phyloP scores from a whole-genome alignment of 805 yeast species.

The Suhomyces prunicola region DNA sequence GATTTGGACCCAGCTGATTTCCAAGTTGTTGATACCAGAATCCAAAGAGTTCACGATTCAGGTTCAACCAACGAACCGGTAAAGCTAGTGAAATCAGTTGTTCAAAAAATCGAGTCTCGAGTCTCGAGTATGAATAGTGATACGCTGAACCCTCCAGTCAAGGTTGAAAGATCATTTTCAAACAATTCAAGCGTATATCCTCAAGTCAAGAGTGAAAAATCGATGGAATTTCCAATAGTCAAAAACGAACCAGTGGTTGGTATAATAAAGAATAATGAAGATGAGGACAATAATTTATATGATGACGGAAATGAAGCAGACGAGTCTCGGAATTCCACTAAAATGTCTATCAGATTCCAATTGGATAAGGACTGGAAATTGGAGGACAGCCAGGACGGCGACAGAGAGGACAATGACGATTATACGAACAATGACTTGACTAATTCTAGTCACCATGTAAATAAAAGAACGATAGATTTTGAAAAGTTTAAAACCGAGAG shows the following conservation, averaged over 20 bases:
- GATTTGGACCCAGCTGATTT: background rate
- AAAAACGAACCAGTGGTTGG: background rate
- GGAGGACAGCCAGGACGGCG: slow-evolving; percentile 39
- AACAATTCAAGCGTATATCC: slow-evolving; percentile 1
- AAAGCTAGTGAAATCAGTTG: slow-evolving; percentile 3
- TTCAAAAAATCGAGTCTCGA: slow-evolving; percentile 3
- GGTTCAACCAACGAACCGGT: background rate
- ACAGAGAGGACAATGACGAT: slow-evolving; percentile 35
- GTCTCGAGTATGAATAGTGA: slow-evolving; percentile 2
- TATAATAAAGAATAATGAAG: background rate
- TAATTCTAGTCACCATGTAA: slow-evolving; percentile 5
- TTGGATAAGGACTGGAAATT: slow-evolving; percentile 37
- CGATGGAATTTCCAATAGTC: background rate
- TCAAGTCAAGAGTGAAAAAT: background rate
- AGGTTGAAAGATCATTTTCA: background rate
- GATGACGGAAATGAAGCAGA: slow-evolving; percentile 2
- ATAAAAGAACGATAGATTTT: slow-evolving; percentile 8
- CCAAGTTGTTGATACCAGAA: slow-evolving; percentile 1
- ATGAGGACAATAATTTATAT: background rate
- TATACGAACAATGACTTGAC: slow-evolving; percentile 18
- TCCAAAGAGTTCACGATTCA: background rate
- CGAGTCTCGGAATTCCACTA: slow-evolving; percentile 6
- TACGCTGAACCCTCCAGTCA: background rate
- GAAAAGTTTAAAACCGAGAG: slow-evolving; percentile 9
- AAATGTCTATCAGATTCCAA: slow-evolving; percentile 26